phyloP scores from a whole-genome alignment of 768 basidiomycete species.

The Auriscalpium vulgare region DNA sequence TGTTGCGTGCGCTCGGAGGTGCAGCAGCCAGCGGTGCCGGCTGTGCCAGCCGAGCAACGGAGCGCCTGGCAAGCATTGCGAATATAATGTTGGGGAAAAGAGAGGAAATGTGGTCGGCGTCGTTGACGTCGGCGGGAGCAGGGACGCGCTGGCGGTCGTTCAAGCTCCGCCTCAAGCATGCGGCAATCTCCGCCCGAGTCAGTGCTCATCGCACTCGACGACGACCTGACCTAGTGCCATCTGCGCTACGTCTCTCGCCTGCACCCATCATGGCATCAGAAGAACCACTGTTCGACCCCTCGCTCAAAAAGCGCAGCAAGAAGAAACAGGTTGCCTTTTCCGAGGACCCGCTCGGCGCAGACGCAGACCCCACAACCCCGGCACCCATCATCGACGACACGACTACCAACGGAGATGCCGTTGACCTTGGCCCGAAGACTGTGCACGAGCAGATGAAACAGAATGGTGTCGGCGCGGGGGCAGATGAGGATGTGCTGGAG shows the following conservation, averaged over 20 bases:
- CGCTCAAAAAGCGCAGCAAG: slow-evolving; percentile 75
- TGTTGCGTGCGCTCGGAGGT: slow-evolving; percentile 59
- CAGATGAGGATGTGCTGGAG: slow-evolving; percentile 25
- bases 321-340: slow-evolving; percentile 83
- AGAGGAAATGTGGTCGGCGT: slow-evolving; percentile 4
- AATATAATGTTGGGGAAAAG: neutral
- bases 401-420: slow-evolving; percentile 60
- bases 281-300: slow-evolving; percentile 77
- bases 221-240: neutral
- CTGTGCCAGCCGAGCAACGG: slow-evolving; percentile 34
- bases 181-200: slow-evolving; percentile 5
- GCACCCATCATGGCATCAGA: slow-evolving; percentile 45
- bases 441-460: slow-evolving; percentile 69
- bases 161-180: slow-evolving; percentile 7
- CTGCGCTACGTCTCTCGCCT: slow-evolving; percentile 4
- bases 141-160: slow-evolving; percentile 3
- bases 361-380: slow-evolving; percentile 75
- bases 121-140: slow-evolving; percentile 27
- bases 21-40: slow-evolving; percentile 34
- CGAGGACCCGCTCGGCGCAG: slow-evolving; percentile 76
- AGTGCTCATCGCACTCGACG: neutral
- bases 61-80: slow-evolving; percentile 43
- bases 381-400: slow-evolving; percentile 68
- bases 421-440: slow-evolving; percentile 72
- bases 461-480: slow-evolving; percentile 23